A percentile compares a stretch with the other conserved stretches of the same genome.
Conservation (phyloP, 352 stramenopile genomes). For the Chrysophaeum taylorii region DNA sequence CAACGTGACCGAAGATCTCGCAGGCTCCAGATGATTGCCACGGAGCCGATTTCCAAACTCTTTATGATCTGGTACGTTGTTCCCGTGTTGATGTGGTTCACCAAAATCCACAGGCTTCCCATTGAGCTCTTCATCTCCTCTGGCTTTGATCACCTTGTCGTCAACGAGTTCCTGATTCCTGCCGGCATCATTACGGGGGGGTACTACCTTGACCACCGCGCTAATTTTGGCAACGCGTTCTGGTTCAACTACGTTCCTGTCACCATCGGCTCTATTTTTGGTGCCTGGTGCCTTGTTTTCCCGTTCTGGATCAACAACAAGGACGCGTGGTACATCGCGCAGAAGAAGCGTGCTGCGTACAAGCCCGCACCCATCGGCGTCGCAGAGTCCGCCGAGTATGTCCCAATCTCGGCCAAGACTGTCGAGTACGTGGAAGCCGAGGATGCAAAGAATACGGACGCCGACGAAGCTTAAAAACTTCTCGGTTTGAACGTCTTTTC, state of each 20-base stretch:
- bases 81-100: no score
- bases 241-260: slow-evolving; percentile 8
- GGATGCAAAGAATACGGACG: no score
- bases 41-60: slow-evolving; percentile 12
- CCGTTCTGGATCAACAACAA: slow-evolving; percentile 12
- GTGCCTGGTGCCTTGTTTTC: slow-evolving; percentile 6
- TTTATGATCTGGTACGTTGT: slow-evolving; percentile 15
- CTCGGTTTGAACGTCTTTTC: no score
- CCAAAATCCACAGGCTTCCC: no score
- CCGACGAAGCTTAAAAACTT: no score
- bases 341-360: no score
- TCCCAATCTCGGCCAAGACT: no score
- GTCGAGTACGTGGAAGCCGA: no score
- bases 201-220: background rate
- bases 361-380: no score
- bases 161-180: slow-evolving; percentile 9
- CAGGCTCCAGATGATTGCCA: slow-evolving; percentile 14
- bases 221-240: slow-evolving; percentile 3
- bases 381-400: no score
- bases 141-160: slow-evolving; percentile 10
- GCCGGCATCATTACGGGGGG: slow-evolving; percentile 2
- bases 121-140: slow-evolving; percentile 13
- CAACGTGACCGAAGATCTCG: no score
- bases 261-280: background rate
- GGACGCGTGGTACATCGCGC: background rate